Conservation (phyloP, 2,329 filamentous ascomycete genomes). For the Trichoderma sp. region DNA sequence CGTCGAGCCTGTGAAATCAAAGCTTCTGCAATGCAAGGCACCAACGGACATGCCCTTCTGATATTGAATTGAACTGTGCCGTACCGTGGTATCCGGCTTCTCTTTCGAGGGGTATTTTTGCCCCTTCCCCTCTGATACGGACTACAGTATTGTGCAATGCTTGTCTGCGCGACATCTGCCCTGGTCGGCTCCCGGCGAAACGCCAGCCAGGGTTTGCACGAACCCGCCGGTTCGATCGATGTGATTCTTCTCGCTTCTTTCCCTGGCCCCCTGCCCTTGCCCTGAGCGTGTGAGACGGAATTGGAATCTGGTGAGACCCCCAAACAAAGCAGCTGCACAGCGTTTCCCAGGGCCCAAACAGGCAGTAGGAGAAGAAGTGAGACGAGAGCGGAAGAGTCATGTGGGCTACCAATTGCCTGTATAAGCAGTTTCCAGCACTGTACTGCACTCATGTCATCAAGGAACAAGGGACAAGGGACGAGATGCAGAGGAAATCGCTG, state of each 20-base stretch:
- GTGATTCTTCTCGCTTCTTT: slow-evolving; percentile 15
- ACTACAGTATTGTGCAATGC: neutral
- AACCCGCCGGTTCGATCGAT: slow-evolving; percentile 15
- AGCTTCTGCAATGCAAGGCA: neutral
- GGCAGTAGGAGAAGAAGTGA: neutral
- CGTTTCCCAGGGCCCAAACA: neutral
- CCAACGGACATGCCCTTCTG: neutral
- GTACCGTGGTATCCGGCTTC: neutral
- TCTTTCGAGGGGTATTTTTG: neutral
- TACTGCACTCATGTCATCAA: neutral
- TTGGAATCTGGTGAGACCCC: neutral
- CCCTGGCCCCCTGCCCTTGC: neutral
- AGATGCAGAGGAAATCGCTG: neutral
- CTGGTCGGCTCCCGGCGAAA: slow-evolving; percentile 1
- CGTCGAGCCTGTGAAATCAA: neutral
- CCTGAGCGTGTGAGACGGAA: neutral
- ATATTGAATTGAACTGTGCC: neutral
- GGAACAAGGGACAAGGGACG: no score
- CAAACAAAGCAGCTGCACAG: slow-evolving; percentile 3
- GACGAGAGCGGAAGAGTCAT: neutral
- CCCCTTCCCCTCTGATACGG: neutral
- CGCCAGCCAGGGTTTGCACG: slow-evolving; percentile 1
- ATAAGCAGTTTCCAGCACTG: neutral
- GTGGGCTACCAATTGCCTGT: neutral
- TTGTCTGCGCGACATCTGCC: slow-evolving; percentile 16